Conservation (phyloP, 2,329 filamentous ascomycete species). For the Chaetomium sp. region DNA sequence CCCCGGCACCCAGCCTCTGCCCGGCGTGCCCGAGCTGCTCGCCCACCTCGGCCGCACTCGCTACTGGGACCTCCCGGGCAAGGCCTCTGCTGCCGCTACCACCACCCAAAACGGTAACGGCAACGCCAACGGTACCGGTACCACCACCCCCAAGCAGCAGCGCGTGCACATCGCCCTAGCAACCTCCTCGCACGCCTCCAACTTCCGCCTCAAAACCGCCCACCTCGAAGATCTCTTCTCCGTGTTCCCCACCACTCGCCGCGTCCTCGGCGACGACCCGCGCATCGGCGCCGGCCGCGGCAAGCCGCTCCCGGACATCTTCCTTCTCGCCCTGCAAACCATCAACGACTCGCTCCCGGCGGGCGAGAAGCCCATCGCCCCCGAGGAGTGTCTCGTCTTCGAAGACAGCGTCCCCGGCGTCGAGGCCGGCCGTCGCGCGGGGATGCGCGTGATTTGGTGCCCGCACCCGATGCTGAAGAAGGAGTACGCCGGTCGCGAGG, state of each 20-base stretch:
- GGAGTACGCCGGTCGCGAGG: conserved; percentile 71
- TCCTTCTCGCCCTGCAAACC: conserved; percentile 73
- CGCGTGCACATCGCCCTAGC: conserved; percentile 77
- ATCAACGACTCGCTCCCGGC: conserved; percentile 68
- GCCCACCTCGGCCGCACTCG: conserved; percentile 47
- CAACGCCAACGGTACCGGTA: conserved; percentile 18
- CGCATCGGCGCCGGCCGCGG: conserved; percentile 74
- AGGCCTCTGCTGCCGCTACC: conserved; percentile 10
- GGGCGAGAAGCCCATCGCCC: conserved; percentile 59
- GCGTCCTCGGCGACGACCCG: conserved; percentile 78
- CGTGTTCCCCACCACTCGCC: conserved; percentile 62
- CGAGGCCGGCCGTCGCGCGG: conserved; percentile 81
- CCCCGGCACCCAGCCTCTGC: conserved; percentile 65
- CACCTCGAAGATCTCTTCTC: conserved; percentile 54
- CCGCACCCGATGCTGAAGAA: conserved; percentile 73
- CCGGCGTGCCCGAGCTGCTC: conserved; percentile 69
- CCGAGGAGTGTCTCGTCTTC: conserved; percentile 90
- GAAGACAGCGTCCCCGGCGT: conserved; percentile 93
- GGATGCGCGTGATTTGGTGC: conserved; percentile 91
- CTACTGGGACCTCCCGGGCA: conserved; percentile 39
- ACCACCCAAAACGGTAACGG: conserved; percentile 12
- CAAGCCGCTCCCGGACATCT: conserved; percentile 94
- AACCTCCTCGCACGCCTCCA: conserved; percentile 65
- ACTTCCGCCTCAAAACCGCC: conserved; percentile 70
- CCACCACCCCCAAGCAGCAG: conserved; percentile 27